A percentile compares a stretch with the other conserved stretches of the same genome.
phyloP scores from a whole-genome alignment of 495 filamentous ascomycete species.

The Talaromyces thailandensis region DNA sequence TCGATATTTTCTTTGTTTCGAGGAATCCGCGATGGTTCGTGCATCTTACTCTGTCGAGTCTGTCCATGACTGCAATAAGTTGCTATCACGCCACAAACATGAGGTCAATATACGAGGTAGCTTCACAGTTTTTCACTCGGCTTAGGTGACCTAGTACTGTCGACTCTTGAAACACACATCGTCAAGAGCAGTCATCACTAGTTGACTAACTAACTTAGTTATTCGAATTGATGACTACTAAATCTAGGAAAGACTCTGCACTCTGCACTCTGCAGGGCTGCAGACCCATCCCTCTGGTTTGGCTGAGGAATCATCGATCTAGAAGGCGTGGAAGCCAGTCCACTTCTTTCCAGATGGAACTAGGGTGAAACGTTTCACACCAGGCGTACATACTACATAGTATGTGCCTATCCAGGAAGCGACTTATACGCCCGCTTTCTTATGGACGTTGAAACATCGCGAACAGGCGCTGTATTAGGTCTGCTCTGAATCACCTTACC shows the following conservation, averaged over 20 bases:
- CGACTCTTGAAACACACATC: background rate
- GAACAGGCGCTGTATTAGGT: background rate
- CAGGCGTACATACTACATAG: background rate
- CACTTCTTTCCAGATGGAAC: background rate
- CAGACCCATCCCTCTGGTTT: background rate
- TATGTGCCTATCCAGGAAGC: too few species aligned
- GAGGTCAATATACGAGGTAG: background rate
- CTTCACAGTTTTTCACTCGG: too few species aligned
- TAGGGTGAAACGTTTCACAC: background rate
- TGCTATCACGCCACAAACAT: background rate
- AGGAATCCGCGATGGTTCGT: background rate
- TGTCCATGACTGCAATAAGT: background rate
- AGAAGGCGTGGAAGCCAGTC: background rate
- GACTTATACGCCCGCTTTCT: background rate
- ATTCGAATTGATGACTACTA: background rate
- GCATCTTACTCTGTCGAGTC: too few species aligned
- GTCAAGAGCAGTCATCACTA: background rate
- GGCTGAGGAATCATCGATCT: background rate
- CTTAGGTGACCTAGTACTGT: too few species aligned
- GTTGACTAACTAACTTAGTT: background rate
- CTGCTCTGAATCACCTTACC: background rate
- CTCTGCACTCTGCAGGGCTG: background rate
- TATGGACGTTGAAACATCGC: background rate
- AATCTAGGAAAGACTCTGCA: background rate
- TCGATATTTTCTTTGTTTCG: background rate